Evolutionary conservation across 2,329 filamentous ascomycete genomes (phyloP), one percentile per base, ranked within the genome.

Genomic region (Penicillium olsonii): DNA sequence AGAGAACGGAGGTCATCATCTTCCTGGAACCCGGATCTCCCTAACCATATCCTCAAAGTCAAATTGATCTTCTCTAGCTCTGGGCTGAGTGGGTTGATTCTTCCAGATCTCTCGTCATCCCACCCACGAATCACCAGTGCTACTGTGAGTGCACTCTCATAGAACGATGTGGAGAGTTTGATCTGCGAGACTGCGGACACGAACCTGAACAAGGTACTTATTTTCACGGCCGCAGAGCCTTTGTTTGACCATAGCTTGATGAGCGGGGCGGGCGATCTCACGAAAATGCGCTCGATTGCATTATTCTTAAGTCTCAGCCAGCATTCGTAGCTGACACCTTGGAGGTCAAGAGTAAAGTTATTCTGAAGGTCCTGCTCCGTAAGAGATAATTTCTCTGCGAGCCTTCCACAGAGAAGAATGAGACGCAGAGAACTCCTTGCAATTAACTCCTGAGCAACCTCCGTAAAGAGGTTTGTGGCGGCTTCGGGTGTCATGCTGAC

Each of bases 231-330:
- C 20, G 26, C 34, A 5, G 31, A 18, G 3, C 43, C 43, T 38
- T 46, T 39, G 26, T 10, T 40, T 20, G 43, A 37, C 35, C 35
- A 46, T 37, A 46, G 37, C 15, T 31, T 46, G 22, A 46, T 11
- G 15, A 46, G 35, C 12, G 43, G 2, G 15, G 34, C n/a, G 8
- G 35, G 43, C 10, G 43, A 39, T 40, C 35, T 37, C 12, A 46
- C 26, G 22, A 46, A 46, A 4, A 46, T 46, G 17, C 43, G 35
- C 14, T 46, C 43, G 22, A 40, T 46, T 8, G 22, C 14, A 14
- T 33, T 4, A 9, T 37, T 26, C 14, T 19, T 19, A 4, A 40
- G 15, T 40, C 24, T 39, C n/a, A 46, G 5, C 22, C 43, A 46
- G 37, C 22, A n/a, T 18, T 37, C 17, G 18, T 29, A 46, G n/a